Base-by-base conservation (phyloP, 2,329 filamentous ascomycete species). In the Sclerotinia trifoliorum region DNA sequence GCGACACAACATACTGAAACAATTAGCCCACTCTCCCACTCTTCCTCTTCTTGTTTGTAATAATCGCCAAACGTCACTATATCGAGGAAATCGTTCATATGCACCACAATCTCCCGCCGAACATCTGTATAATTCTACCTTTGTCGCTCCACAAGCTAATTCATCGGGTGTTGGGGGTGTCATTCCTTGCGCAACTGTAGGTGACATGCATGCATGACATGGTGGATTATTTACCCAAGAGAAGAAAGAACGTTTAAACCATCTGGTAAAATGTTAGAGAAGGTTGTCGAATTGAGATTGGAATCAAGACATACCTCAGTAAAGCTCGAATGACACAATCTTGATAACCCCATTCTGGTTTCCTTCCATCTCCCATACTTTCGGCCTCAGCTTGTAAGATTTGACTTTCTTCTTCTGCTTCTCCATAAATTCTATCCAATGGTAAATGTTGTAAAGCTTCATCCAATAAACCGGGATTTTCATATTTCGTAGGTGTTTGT, bases 1-100 rank as follows among this genome's bases (percentile, higher is more conserved):
- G 70, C 94, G 88, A 83, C 94, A 98, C 65, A 99, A 85, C 95
- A 98, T 98, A 81, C 90, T 94, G 81, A 99, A 99, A 84, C 94
- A 97, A 81, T 97, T 98, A 73, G 93, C 93, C 93, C 95, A 98
- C 81, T 99, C 95, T 70, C 95, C 95, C 70, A 90, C 90, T 73
- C 95, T 89, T 48, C 95, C 95, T 73, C 91, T 86, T 73, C 92
- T 85, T 39, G 93, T 96, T 79, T 97, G 91, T 55, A 99, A 82
- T 70, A 98, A 81, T 63, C 93, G 90, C 89, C 96, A 98, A 35
- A 97, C 94, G 78, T 99, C 94, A 69, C 92, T 94, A 79, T 97
- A 98, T 70, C 95, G 88, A 51, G 95, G 94, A 74, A 97, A 99
- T 71, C 94, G 88, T 79, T 97, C 94, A 76, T 89, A 93, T 39